Percentiles rank a stretch among this genome's conserved stretches.
Evolutionary conservation across 2,329 filamentous ascomycete species (phyloP).

Genomic region (Neocucurbitaria cava): DNA sequence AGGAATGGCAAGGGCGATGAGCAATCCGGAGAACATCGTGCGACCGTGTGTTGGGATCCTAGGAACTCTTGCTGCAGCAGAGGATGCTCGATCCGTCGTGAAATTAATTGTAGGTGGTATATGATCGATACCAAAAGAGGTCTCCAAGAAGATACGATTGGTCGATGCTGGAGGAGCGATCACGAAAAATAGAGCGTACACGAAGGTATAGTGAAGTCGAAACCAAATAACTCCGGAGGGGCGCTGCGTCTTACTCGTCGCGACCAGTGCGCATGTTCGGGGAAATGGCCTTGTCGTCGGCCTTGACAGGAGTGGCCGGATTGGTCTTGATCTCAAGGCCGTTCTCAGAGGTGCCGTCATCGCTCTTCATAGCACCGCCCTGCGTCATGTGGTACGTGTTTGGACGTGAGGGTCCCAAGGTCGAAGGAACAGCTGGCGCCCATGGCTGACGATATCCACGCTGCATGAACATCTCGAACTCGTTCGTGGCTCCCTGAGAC

Average conservation of each 20-base stretch:
- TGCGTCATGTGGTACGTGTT: slow-evolving; percentile 37
- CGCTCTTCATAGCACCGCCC: slow-evolving; percentile 32
- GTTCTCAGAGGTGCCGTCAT: slow-evolving; percentile 39
- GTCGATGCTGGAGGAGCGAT: slow-evolving; percentile 36
- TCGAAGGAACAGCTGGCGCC: slow-evolving; percentile 45
- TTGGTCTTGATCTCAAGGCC: slow-evolving; percentile 40
- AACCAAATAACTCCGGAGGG: not conserved
- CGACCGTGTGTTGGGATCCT: slow-evolving; percentile 17
- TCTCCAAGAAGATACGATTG: slow-evolving; percentile 26
- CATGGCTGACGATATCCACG: slow-evolving; percentile 44
- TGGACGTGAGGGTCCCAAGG: slow-evolving; percentile 40
- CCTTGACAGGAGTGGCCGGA: slow-evolving; percentile 45
- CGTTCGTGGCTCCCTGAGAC: slow-evolving; percentile 41
- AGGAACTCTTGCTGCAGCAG: slow-evolving; percentile 15
- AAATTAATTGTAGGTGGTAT: slow-evolving; percentile 20
- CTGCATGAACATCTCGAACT: slow-evolving; percentile 50
- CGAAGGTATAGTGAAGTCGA: slow-evolving; percentile 18
- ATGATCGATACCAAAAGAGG: slow-evolving; percentile 26
- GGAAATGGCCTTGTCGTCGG: slow-evolving; percentile 30
- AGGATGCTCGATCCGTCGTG: not conserved
- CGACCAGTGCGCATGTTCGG: slow-evolving; percentile 29
- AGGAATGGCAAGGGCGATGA: slow-evolving; percentile 21
- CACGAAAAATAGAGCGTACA: slow-evolving; percentile 40
- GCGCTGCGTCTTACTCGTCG: slow-evolving; percentile 30
- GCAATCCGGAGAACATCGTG: slow-evolving; percentile 5